These are phyloP conservation scores for Elaphomyces granulatus DNA, from an alignment of 495 filamentous ascomycete species.

Conservation along the genomic window DNA sequence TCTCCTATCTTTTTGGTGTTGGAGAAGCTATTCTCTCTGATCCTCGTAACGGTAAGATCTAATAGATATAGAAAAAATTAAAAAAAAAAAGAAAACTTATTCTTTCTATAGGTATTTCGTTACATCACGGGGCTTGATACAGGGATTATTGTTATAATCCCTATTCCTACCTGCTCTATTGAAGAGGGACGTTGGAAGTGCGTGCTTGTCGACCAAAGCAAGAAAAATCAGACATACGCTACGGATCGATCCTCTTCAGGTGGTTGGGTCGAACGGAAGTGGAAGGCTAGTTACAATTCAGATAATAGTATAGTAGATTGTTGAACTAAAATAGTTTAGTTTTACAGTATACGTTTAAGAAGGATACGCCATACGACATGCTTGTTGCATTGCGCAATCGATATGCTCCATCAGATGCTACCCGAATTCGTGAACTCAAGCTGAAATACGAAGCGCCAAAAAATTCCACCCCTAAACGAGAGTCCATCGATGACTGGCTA, in stretches of 20 bases:
- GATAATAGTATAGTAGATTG: too few species aligned
- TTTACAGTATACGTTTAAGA: background rate
- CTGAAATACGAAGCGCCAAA: background rate
- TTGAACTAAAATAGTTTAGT: too few species aligned
- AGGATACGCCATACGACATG: background rate
- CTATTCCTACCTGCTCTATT: background rate
- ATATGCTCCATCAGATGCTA: background rate
- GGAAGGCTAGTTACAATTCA: too few species aligned
- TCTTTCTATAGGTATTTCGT: background rate
- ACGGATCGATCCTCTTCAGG: too few species aligned
- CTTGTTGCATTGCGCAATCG: background rate
- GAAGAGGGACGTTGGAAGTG: conserved; percentile 2
- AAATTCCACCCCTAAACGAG: background rate
- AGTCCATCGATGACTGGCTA: background rate
- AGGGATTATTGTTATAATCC: conserved; percentile 1
- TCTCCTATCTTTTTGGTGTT: conserved; percentile 10
- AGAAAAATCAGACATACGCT: background rate
- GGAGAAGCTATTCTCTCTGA: conserved; percentile 4
- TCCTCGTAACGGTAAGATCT: background rate
- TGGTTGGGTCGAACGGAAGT: too few species aligned
- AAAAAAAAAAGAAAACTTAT: too few species aligned
- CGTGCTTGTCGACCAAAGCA: background rate
- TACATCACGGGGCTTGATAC: background rate
- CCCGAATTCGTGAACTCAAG: background rate
- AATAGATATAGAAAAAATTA: background rate